Evolutionary conservation across 192 early-diverging fungal species (phyloP).

Genomic region (Rhizophagus sp.): DNA sequence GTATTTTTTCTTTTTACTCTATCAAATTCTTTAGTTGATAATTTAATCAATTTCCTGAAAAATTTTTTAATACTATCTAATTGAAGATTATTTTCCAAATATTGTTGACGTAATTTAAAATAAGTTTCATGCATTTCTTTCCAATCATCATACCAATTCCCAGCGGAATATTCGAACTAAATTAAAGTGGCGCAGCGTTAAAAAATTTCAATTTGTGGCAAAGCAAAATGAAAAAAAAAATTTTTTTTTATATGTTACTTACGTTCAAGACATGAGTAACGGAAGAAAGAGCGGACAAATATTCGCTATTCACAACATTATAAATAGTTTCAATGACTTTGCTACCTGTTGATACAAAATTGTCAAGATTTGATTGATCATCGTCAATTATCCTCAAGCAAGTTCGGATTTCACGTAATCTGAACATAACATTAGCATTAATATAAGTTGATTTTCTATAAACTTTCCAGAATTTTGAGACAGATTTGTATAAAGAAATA

Average conservation of each 20-base stretch:
- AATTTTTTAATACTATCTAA: neutral
- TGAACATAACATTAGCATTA: neutral
- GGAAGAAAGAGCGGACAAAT: neutral
- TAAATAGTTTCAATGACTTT: neutral
- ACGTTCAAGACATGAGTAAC: neutral
- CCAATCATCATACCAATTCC: constrained; percentile 1
- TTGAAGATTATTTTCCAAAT: neutral
- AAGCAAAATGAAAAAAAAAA: neutral
- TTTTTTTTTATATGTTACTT: neutral
- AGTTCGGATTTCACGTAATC: constrained; percentile 1
- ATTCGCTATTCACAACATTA: neutral
- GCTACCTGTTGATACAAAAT: too few relatives aligned
- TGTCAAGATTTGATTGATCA: neutral
- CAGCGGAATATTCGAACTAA: constrained; percentile 5
- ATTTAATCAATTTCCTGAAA: neutral
- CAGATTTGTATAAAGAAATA: neutral
- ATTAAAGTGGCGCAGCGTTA: neutral
- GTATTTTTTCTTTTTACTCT: neutral
- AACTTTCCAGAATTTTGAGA: neutral
- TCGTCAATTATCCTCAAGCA: neutral
- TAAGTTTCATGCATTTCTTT: neutral
- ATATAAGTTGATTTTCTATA: neutral
- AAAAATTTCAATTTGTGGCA: too few relatives aligned
- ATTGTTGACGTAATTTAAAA: neutral
- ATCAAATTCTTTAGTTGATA: neutral